A percentile compares a stretch with the other conserved stretches of the same genome.
Conservation (phyloP, 805 yeast species). For the Candida vartiovaarae region DNA sequence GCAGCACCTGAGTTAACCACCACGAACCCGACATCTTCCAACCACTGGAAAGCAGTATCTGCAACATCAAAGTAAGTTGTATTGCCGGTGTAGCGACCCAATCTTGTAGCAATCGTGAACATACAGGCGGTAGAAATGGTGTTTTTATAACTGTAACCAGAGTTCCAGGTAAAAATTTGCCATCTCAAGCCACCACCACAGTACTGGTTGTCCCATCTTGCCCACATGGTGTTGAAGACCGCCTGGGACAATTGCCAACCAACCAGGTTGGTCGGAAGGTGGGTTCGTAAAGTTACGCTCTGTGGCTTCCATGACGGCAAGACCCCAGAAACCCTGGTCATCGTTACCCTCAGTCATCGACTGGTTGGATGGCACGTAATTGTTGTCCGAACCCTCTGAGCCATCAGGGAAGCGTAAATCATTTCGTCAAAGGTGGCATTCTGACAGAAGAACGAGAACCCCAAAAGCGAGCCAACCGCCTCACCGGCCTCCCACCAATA, state of each 20-base stretch:
- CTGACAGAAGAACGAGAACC: constrained; percentile 64
- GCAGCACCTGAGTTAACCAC: constrained; percentile 27
- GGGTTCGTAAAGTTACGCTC: constrained; percentile 56
- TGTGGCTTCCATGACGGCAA: constrained; percentile 58
- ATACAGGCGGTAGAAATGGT: constrained; percentile 58
- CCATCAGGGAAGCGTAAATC: constrained; percentile 49
- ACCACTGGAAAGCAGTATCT: constrained; percentile 52
- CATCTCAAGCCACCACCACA: constrained; percentile 68
- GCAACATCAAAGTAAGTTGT: constrained; percentile 48
- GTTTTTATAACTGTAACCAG: constrained; percentile 62
- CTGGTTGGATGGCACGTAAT: constrained; percentile 58
- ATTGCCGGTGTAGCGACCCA: constrained; percentile 55
- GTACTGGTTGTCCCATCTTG: constrained; percentile 48
- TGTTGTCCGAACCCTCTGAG: constrained; percentile 40
- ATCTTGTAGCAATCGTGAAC: constrained; percentile 55
- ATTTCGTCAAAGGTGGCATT: constrained; percentile 57
- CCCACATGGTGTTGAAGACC: constrained; percentile 53
- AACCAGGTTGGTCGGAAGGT: constrained; percentile 36
- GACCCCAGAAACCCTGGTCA: constrained; percentile 72
- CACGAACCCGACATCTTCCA: constrained; percentile 42
- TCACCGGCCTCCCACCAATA: constrained; percentile 96
- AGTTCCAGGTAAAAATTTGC: constrained; percentile 68
- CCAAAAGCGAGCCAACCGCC: constrained; percentile 63
- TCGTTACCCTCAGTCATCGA: constrained; percentile 66
- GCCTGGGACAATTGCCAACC: constrained; percentile 60